Evolutionary conservation across 192 early-diverging fungal genomes (phyloP), one percentile per base, ranked within the genome.

Genomic region (Chytriomyces confervae): DNA sequence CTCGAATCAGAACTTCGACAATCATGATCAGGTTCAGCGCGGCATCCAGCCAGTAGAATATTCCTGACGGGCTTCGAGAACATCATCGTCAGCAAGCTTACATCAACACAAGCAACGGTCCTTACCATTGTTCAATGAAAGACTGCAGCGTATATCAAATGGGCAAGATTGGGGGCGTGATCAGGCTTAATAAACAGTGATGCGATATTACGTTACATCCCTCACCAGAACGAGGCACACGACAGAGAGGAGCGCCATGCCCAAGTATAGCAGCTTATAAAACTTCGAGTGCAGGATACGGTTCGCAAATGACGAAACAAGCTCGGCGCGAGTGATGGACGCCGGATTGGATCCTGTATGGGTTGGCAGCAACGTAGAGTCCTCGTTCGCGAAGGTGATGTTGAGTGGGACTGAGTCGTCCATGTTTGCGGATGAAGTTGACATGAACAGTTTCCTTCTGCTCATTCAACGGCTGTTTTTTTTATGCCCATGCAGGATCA

Each of bases 241-340:
- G 0, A 91, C 73, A 9, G 86, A 84, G 6, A 88, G 75, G 5
- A 85, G 20, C 6, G 81, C 76, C 86, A 91, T 88, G 0, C 20
- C 65, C 8, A 81, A 67, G 75, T 91, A 91, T 67, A 89, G 85
- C 62, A 77, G 79, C 51, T 84, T 83, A 84, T 91, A 91, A 68
- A 84, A 83, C 48, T 68, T 76, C 20, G 90, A 91, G 72, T 90
- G 87, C 57, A 91, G 70, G 27, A 91, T 79, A 16, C 89, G 81
- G 78, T 90, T 90, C 61, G 90, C 88, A 5, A 87, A 83, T 11
- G 85, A 87, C 11, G 81, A 83, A 49, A 89, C 63, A 24, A 89
- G 69, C 72, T 91, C 89, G 1, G 61, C 61, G 11, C 47, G 72
- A n/a, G 72, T 75, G 24, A 75, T 75, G 8, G 36, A 57, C 1